Evolutionary conservation across 202 grass and related monocot species (phyloP), one percentile per base, ranked within the genome.

Genomic region (Panicum hallii): DNA sequence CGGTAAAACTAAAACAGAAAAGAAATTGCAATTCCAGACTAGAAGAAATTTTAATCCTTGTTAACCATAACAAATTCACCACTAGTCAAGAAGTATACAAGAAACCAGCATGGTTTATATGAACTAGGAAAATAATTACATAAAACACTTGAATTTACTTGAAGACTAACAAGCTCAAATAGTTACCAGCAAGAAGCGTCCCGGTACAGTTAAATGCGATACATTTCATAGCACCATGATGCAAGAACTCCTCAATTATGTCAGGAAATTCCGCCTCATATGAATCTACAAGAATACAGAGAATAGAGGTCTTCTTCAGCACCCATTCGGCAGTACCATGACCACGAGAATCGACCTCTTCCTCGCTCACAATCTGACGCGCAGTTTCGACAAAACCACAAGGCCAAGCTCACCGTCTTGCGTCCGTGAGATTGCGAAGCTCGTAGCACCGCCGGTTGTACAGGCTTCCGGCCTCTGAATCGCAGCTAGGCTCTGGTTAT

Each of bases 161-260:
- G 23, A 56, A 67, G 12, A 77, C 26, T 6, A 70, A 86, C 47
- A 73, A 36, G 17, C 49, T 66, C 14, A 82, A 22, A 72, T 67
- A 89, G 23, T 72, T 89, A 95, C 89, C 95, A 53, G 95, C 89
- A 86, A 98, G 87, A 75, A 95, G 93, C 42, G 91, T 93, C 79
- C 95, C 93, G 19, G 73, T 85, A 72, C 87, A 87, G 71, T 98
- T 93, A 73, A 98, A 98, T 3, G 88, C 81, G n/a, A 93, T 86
- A 63, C 89, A 98, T 90, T 98, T 95, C 91, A 95, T 95, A 87
- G 81, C 95, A 75, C 89, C 95, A 89, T 93, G 88, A 66, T 92
- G 81, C 93, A 95, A 86, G 87, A 62, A 94, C 84, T 98, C 89
- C 81, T 98, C 91, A 41, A 94, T 95, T 17, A 91, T 83, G 78